phyloP scores from a whole-genome alignment of 1,284 basidiomycete genomes.

The Ustilago cynodontis region DNA sequence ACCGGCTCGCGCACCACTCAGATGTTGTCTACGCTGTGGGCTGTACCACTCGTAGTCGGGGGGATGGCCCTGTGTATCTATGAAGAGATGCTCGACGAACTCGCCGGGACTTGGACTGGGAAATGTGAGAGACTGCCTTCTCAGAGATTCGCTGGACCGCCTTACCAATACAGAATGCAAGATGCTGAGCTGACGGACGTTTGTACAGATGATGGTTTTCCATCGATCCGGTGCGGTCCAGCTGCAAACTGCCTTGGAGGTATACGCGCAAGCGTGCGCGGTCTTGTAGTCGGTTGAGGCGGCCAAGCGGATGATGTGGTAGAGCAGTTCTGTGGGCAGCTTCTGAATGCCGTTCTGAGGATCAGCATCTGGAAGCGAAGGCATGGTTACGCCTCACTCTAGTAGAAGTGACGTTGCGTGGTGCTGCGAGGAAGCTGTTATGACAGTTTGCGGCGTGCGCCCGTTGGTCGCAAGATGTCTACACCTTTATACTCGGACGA shows the following conservation, averaged over 20 bases:
- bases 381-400: neutral
- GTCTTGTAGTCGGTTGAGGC: constrained; percentile 35
- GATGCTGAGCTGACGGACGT: constrained; percentile 2
- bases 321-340: constrained; percentile 42
- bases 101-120: too few relatives aligned
- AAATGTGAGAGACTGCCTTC: too few relatives aligned
- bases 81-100: constrained; percentile 43
- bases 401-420: neutral
- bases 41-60: too few relatives aligned
- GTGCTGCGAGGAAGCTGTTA: neutral
- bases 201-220: constrained; percentile 41
- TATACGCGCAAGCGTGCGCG: constrained; percentile 48
- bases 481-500: neutral
- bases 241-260: constrained; percentile 48
- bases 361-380: neutral
- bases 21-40: too few relatives aligned
- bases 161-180: constrained; percentile 8
- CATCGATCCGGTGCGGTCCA: constrained; percentile 50
- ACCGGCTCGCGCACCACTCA: too few relatives aligned
- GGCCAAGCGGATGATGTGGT: constrained; percentile 42
- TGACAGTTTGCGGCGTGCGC: too few relatives aligned
- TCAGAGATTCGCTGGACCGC: too few relatives aligned
- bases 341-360: neutral
- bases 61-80: too few relatives aligned
- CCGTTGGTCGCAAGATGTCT: too few relatives aligned